Conservation (phyloP, 441 rosid species). For the Arabidopsis lyrata region DNA sequence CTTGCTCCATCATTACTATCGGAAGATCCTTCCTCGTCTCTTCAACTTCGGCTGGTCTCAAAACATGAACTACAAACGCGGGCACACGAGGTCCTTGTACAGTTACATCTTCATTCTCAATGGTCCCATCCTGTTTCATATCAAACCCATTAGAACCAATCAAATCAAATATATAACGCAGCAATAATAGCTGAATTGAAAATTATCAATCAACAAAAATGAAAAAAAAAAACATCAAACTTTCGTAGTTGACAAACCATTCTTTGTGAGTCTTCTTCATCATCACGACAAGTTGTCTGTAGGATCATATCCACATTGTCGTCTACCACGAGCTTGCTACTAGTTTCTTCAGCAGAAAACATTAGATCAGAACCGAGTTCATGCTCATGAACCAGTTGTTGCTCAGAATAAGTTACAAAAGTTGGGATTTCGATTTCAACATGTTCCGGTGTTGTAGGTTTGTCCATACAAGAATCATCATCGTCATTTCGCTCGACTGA, state of each 20-base stretch:
- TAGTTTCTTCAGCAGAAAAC: slow-evolving; percentile 34
- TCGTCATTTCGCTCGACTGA: slow-evolving; percentile 36
- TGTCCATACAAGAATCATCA: slow-evolving; percentile 25
- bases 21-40: slow-evolving; percentile 87
- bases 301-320: slow-evolving; percentile 29
- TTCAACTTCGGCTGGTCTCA: slow-evolving; percentile 67
- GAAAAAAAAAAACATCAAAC: neutral
- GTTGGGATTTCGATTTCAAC: slow-evolving; percentile 15
- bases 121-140: slow-evolving; percentile 50
- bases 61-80: slow-evolving; percentile 51
- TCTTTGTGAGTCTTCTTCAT: slow-evolving; percentile 23
- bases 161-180: neutral
- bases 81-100: slow-evolving; percentile 44
- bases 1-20: slow-evolving; percentile 98
- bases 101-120: slow-evolving; percentile 42
- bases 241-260: slow-evolving; percentile 45
- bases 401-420: slow-evolving; percentile 42
- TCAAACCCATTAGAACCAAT: slow-evolving; percentile 39
- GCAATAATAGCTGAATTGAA: neutral
- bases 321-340: slow-evolving; percentile 14
- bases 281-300: slow-evolving; percentile 31
- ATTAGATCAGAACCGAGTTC: slow-evolving; percentile 36
- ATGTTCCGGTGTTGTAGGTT: slow-evolving; percentile 38
- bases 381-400: slow-evolving; percentile 32
- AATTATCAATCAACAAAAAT: neutral